These are phyloP conservation scores for Cercospora nicotianae DNA, from an alignment of 2,329 filamentous ascomycete genomes.

Conservation along the genomic window DNA sequence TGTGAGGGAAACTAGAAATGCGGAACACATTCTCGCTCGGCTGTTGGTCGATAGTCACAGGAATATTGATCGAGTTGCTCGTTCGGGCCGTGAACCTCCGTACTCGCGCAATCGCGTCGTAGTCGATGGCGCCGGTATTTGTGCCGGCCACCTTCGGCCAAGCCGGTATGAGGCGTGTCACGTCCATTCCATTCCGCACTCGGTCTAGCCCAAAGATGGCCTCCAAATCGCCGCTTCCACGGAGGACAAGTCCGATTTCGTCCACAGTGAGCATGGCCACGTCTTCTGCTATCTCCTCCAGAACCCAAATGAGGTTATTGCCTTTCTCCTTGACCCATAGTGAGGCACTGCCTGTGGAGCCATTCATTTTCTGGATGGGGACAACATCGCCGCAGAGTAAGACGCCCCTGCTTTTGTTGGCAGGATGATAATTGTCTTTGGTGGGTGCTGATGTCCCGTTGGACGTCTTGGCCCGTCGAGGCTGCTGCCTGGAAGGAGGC, in stretches of 20 bases:
- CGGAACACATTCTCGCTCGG: constrained; percentile 70
- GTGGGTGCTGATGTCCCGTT: constrained; percentile 56
- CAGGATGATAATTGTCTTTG: constrained; percentile 52
- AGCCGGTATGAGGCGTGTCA: constrained; percentile 76
- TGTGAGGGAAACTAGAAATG: constrained; percentile 93
- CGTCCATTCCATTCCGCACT: constrained; percentile 66
- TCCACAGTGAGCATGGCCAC: constrained; percentile 75
- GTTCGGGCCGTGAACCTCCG: constrained; percentile 86
- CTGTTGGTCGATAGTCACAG: constrained; percentile 75
- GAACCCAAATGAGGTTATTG: constrained; percentile 90
- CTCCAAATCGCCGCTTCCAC: constrained; percentile 71
- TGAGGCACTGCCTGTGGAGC: constrained; percentile 85
- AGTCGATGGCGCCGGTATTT: constrained; percentile 72
- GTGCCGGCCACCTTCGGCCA: constrained; percentile 75
- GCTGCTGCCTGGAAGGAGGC: constrained; percentile 61
- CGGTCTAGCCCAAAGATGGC: constrained; percentile 80
- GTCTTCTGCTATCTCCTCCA: constrained; percentile 97
- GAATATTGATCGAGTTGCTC: constrained; percentile 74
- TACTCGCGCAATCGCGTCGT: constrained; percentile 68
- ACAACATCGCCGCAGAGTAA: constrained; percentile 96
- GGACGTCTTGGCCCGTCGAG: constrained; percentile 64
- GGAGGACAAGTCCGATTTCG: constrained; percentile 71
- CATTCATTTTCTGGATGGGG: constrained; percentile 94
- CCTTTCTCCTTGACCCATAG: constrained; percentile 98
- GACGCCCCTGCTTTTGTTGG: constrained; percentile 80